Percentiles rank a stretch among this genome's conserved stretches.
phyloP scores from a whole-genome alignment of 2,329 filamentous ascomycete genomes.

The Lachnellula hyalina region DNA sequence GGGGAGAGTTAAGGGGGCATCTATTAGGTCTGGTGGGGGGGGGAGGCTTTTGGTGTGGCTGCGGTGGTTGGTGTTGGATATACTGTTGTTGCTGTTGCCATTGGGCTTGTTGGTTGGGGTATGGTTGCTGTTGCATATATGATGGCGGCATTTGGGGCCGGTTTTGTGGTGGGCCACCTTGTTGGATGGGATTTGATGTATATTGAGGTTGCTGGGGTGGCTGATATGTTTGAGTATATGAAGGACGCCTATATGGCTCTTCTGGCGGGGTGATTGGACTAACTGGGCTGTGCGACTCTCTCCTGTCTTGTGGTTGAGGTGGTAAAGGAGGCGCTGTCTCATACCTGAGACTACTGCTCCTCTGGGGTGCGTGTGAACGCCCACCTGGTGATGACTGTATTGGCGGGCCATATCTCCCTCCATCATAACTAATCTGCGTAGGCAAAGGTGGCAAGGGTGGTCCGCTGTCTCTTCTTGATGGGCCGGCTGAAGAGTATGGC shows the following conservation, averaged over 20 bases:
- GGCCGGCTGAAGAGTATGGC: constrained; percentile 10
- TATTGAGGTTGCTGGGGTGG: constrained; percentile 12
- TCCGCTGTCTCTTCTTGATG: constrained; percentile 22
- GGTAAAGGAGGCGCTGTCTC: constrained; percentile 27
- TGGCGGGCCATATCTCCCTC: constrained; percentile 19
- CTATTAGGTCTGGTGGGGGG: constrained; percentile 48
- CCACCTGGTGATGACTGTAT: constrained; percentile 12
- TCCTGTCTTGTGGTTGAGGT: constrained; percentile 25
- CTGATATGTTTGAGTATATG: constrained; percentile 20
- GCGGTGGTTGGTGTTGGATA: constrained; percentile 29
- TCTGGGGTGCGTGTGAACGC: constrained; percentile 27
- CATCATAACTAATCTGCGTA: constrained; percentile 15
- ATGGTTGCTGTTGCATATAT: constrained; percentile 19
- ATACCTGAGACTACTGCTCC: constrained; percentile 29
- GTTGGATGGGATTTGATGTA: constrained; percentile 9
- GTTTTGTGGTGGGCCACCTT: constrained; percentile 13
- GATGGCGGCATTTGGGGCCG: constrained; percentile 15
- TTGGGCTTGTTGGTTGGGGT: constrained; percentile 17
- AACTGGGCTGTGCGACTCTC: constrained; percentile 26
- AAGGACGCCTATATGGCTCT: constrained; percentile 15
- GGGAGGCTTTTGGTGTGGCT: constrained; percentile 32
- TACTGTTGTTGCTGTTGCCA: constrained; percentile 28
- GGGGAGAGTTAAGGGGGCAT: constrained; percentile 43
- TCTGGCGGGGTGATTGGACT: constrained; percentile 24
- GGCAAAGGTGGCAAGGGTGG: constrained; percentile 33